Base-by-base conservation (phyloP, 495 filamentous ascomycete species). In the Podospora tetraspora region DNA sequence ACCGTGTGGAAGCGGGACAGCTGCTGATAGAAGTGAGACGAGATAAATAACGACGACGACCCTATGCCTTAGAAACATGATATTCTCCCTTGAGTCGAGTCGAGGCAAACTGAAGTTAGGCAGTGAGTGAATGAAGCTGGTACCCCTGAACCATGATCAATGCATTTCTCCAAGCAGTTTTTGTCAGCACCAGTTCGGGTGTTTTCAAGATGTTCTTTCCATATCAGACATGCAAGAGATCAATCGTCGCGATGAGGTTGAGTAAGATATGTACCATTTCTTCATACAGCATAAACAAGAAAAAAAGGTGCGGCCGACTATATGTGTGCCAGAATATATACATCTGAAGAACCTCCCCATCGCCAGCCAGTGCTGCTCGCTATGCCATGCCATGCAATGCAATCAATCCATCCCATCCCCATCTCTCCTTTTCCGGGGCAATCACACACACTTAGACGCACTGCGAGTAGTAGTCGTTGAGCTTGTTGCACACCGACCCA, bases 401-500 rank as follows among this genome's bases (percentile, higher is more conserved):
- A 43, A 52, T 52, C 37, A 16, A 1, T 6, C 37, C 37, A n/a
- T 8, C 43, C 16, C 6, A 2, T 52, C 19, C 5, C 19, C 43
- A n/a, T 13, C 1, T 34, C 11, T 30, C 32, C 11, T 13, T 19
- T 29, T 19, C 59, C 22, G 11, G 59, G 11, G 25, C 25, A 25
- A 9, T 22, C 24, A 13, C 34, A 16, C n/a, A 12, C 25, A 29
- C 61, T 68, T 70, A 73, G 37, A 85, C 70, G 70, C 82, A 86
- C 79, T 87, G 82, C 24, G 73, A 77, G 68, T 86, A 87, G 69
- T 78, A 87, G 13, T 75, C 70, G 74, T 85, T 87, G 21, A 68
- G 67, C 10, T 72, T 74, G 4, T 78, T 81, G 77, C 85, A 87
- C n/a, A 74, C 78, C n/a, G 72, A 68, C 5, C 80, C 82, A 8